Base-by-base conservation (phyloP, 2,329 filamentous ascomycete genomes). In the Rhynchosporium agropyri region DNA sequence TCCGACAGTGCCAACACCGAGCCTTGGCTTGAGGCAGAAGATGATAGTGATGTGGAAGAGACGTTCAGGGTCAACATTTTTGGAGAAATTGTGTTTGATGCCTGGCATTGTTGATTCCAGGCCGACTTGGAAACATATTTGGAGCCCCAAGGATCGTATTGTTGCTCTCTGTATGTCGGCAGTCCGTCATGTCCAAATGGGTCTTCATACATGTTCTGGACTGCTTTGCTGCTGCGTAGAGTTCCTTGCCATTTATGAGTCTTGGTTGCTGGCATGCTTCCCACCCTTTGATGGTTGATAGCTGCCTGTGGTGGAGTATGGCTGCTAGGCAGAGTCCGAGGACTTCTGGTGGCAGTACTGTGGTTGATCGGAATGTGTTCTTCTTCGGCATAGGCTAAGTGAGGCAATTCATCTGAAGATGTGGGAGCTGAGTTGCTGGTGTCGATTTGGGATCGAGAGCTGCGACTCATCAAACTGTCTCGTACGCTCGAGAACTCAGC, bases 61-160 rank as follows among this genome's bases (percentile, higher is more conserved):
- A 62, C 54, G 38, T 66, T 63, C 31, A 72, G 43, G 33, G 65
- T 66, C 48, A 73, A 60, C 9, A 66, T 62, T 53, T 68, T 69
- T 3, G 71, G 71, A 12, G 67, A 73, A 13, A 73, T 68, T 8
- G 70, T 73, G 38, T 55, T 67, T 29, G 68, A 55, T 38, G 51
- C 50, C 12, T 55, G 20, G 3, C 54, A 28, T 28, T 62, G 38
- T n/a, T 63, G 13, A 51, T 58, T 36, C 65, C 68, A 70, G 29
- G 61, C 57, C 10, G 51, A 58, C n/a, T 49, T n/a, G 29, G 42
- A 31, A 9, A 9, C 50, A 5, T 50, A 46, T 3, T 20, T 10
- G 31, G 54, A 38, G 28, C 42, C 57, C 70, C 68, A 72, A 15
- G 58, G 26, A 55, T 63, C 38, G 36, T 55, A 61, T 26, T 62